These are phyloP conservation scores for Amanita polypyramis DNA, from an alignment of 768 basidiomycete genomes.

Conservation along the genomic window DNA sequence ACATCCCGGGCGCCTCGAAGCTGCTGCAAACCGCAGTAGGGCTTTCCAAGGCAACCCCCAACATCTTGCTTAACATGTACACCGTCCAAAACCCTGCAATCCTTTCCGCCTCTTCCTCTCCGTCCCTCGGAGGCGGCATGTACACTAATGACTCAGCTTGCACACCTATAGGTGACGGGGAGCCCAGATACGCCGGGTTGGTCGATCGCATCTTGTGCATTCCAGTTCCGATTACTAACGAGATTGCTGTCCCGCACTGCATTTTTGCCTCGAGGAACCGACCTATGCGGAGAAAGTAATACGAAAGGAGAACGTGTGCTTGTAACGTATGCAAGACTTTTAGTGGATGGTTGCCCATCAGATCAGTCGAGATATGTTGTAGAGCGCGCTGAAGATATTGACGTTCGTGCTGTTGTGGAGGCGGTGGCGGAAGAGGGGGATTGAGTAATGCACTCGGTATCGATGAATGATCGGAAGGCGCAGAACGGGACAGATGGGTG, in stretches of 20 bases:
- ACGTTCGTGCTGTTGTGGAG: slow-evolving; percentile 31
- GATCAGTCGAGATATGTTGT: slow-evolving; percentile 33
- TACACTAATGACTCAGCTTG: slow-evolving; percentile 31
- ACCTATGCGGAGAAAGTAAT: slow-evolving; percentile 54
- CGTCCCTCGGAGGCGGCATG: slow-evolving; percentile 25
- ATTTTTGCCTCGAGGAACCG: slow-evolving; percentile 51
- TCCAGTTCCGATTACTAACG: slow-evolving; percentile 34
- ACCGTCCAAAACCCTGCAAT: slow-evolving; percentile 62
- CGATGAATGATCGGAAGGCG: not conserved
- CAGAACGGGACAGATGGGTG: slow-evolving; percentile 32
- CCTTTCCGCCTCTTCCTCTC: slow-evolving; percentile 53
- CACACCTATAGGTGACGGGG: slow-evolving; percentile 27
- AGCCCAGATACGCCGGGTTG: slow-evolving; percentile 16
- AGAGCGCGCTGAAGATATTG: slow-evolving; percentile 40
- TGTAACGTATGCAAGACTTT: slow-evolving; percentile 45
- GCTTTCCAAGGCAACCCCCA: slow-evolving; percentile 42
- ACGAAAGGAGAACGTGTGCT: slow-evolving; percentile 51
- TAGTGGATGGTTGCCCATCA: slow-evolving; percentile 38
- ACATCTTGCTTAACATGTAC: slow-evolving; percentile 45
- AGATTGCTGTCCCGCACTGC: slow-evolving; percentile 41
- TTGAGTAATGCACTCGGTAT: slow-evolving; percentile 1
- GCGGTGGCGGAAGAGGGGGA: slow-evolving; percentile 7
- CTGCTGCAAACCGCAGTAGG: slow-evolving; percentile 43
- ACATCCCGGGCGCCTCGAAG: slow-evolving; percentile 38
- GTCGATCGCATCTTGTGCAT: slow-evolving; percentile 36